These are phyloP conservation scores for Aaosphaeria arxii DNA, from an alignment of 2,329 filamentous ascomycete genomes.

Conservation along the genomic window DNA sequence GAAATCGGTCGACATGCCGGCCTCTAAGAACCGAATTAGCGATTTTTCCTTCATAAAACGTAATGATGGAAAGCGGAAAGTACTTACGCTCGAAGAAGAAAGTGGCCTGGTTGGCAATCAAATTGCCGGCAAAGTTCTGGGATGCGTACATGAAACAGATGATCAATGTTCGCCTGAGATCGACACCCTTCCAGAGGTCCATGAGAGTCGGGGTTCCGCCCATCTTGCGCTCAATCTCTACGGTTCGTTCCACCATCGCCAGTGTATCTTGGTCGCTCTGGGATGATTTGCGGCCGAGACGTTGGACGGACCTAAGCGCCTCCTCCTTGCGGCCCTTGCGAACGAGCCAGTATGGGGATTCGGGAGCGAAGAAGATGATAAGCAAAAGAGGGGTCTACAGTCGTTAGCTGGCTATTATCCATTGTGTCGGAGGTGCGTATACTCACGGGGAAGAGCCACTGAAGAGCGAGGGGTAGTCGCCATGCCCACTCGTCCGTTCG, in stretches of 20 bases:
- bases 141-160: constrained; percentile 57
- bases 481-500: neutral
- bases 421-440: too few species aligned
- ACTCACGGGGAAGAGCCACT: constrained; percentile 43
- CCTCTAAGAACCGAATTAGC: constrained; percentile 48
- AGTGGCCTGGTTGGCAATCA: constrained; percentile 62
- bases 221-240: constrained; percentile 51
- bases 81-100: constrained; percentile 58
- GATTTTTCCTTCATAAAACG: neutral
- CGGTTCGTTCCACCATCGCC: constrained; percentile 58
- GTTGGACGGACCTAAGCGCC: constrained; percentile 47
- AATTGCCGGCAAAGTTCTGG: constrained; percentile 61
- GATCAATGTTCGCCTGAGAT: constrained; percentile 54
- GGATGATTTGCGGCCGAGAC: constrained; percentile 44
- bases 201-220: constrained; percentile 47
- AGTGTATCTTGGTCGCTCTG: constrained; percentile 45
- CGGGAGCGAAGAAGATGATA: constrained; percentile 48
- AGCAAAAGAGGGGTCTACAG: constrained; percentile 37
- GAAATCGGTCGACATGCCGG: constrained; percentile 53
- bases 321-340: constrained; percentile 42
- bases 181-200: constrained; percentile 56
- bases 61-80: constrained; percentile 18
- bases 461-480: constrained; percentile 28
- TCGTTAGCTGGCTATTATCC: too few species aligned
- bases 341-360: constrained; percentile 52